Base-by-base conservation (phyloP, 1,284 basidiomycete genomes). In the Gastroboletus turbinatus region DNA sequence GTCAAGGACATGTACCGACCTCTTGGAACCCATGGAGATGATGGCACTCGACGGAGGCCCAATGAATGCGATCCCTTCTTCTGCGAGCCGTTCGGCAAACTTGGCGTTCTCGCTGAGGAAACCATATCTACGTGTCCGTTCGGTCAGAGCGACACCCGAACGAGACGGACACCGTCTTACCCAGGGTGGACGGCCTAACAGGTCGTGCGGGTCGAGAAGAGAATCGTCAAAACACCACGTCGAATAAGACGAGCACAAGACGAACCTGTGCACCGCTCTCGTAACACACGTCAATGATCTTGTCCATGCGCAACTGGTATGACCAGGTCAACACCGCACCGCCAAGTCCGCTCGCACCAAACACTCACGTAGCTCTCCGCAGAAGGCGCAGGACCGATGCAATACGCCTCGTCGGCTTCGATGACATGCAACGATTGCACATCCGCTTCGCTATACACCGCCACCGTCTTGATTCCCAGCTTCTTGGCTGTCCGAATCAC, bases 21-120 rank as follows among this genome's bases (percentile, higher is more conserved):
- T 92, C 76, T 96, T 96, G 6, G 90, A 92, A 4, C 93, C 94
- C 93, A 96, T 95, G 58, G 88, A 89, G 21, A 96, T 84, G 63
- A 99, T 99, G 53, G 96, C 96, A 68, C 87, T 86, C 9, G 94
- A 88, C 25, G 95, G 92, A 46, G 96, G 96, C 9, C 96, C 96
- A 66, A 99, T 96, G 72, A 99, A 99, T 17, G 92, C 87, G 60
- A 99, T 90, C 13, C 96, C 94, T 63, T 92, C 94, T 55, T 86
- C 80, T 55, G 92, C 88, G 39, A 98, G 85, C 61, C 81, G 85
- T 63, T 89, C 84, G 10, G 97, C 90, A 70, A 99, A 99, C 45
- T 78, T 79, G 27, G 95, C 90, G 71, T 98, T 98, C 75, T 96
- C 94, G 63, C 92, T 95, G 57, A 97, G 75, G 72, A 98, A 97